These are phyloP conservation scores for Termitomyces eurrhizus DNA, from an alignment of 768 basidiomycete species.

Conservation along the genomic window DNA sequence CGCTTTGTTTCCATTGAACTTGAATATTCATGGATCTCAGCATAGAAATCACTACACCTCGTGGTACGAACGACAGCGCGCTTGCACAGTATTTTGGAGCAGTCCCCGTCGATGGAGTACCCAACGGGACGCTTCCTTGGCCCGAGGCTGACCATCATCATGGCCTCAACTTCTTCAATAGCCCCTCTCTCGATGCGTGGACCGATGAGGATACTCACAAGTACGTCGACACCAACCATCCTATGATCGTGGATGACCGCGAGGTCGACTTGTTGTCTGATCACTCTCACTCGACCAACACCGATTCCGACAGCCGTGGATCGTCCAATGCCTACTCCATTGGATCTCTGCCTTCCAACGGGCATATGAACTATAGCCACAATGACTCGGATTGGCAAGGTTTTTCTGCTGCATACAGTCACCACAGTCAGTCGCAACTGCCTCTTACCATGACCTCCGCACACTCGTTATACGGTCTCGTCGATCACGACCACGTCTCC, in stretches of 20 bases:
- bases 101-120: background rate
- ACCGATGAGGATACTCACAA: constrained; percentile 8
- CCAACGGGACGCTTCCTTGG: constrained; percentile 7
- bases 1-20: background rate
- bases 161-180: constrained; percentile 2
- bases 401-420: constrained; percentile 6
- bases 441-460: constrained; percentile 8
- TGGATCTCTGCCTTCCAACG: constrained; percentile 8
- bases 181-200: constrained; percentile 9
- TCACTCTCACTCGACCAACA: constrained; percentile 13
- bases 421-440: constrained; percentile 7
- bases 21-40: constrained; percentile 10
- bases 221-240: constrained; percentile 10
- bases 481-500: constrained; percentile 2
- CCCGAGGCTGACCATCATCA: constrained; percentile 14
- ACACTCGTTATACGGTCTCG: background rate
- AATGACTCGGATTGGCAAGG: constrained; percentile 10
- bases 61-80: constrained; percentile 2
- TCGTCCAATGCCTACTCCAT: constrained; percentile 14
- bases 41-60: constrained; percentile 16
- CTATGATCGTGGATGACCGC: constrained; percentile 11
- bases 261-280: constrained; percentile 17
- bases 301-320: constrained; percentile 14
- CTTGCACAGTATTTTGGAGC: constrained; percentile 12
- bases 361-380: constrained; percentile 1